Percentiles rank a stretch among this genome's conserved stretches.
Conservation (phyloP, 2,329 filamentous ascomycete species). For the Xenosphaeropsis pyriputrescens region DNA sequence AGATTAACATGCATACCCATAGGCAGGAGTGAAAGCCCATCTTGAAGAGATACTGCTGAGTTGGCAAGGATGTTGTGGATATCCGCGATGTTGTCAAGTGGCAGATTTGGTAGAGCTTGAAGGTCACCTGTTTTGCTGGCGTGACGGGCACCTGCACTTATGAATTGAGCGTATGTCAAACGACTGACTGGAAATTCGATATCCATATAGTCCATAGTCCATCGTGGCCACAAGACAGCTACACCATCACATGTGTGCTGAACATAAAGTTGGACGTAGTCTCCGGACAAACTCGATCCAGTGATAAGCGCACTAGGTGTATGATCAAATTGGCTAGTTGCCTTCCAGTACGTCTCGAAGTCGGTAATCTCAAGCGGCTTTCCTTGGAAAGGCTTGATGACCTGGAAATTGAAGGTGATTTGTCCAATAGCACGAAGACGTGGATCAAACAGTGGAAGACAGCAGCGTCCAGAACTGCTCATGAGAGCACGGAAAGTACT, state of each 20-base stretch:
- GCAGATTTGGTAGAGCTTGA: conserved; percentile 26
- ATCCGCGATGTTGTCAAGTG: conserved; percentile 40
- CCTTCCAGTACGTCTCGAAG: conserved; percentile 99
- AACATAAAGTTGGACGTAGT: conserved; percentile 83
- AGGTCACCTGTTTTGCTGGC: conserved; percentile 22
- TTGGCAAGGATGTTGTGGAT: conserved; percentile 59
- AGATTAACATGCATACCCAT: conserved; percentile 76
- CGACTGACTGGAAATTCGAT: conserved; percentile 73
- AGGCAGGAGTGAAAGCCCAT: conserved; percentile 63
- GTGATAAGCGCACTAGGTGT: conserved; percentile 81
- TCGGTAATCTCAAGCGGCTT: conserved; percentile 92
- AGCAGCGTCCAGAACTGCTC: conserved; percentile 67
- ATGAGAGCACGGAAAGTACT: conserved; percentile 66
- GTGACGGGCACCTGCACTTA: conserved; percentile 20
- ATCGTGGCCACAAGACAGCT: conserved; percentile 76
- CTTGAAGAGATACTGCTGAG: conserved; percentile 65
- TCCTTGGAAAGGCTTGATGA: conserved; percentile 90
- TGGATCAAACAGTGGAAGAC: conserved; percentile 83
- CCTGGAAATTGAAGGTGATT: conserved; percentile 86
- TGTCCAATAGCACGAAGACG: conserved; percentile 83
- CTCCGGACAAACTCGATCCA: conserved; percentile 87
- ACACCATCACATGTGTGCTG: conserved; percentile 81
- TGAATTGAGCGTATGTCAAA: conserved; percentile 61
- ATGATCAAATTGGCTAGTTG: conserved; percentile 81
- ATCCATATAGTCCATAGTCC: conserved; percentile 62